These are phyloP conservation scores for Suillus decipiens DNA, from an alignment of 768 basidiomycete genomes.

Conservation along the genomic window DNA sequence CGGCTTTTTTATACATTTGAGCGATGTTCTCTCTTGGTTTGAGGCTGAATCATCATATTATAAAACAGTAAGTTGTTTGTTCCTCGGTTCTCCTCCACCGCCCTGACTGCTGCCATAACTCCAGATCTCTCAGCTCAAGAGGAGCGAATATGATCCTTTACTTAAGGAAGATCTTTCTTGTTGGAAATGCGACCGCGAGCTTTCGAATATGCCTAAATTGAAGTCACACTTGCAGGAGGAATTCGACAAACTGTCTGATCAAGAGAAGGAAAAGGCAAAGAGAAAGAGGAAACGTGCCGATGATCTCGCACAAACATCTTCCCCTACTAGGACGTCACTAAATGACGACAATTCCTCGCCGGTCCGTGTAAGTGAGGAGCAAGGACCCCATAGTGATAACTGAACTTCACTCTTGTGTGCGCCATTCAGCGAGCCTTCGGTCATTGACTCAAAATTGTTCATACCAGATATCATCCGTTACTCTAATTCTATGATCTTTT, in stretches of 20 bases:
- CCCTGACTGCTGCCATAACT: conserved; percentile 8
- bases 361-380: background rate
- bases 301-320: background rate
- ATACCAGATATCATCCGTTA: background rate
- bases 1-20: conserved; percentile 80
- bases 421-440: background rate
- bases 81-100: conserved; percentile 1
- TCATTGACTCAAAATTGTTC: background rate
- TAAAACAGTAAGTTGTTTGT: conserved; percentile 43
- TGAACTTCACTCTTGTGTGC: background rate
- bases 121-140: conserved; percentile 57
- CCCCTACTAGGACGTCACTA: too few relatives aligned
- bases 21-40: conserved; percentile 82
- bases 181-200: conserved; percentile 61
- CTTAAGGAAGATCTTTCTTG: conserved; percentile 71
- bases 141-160: conserved; percentile 58
- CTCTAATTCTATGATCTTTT: background rate
- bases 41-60: conserved; percentile 62
- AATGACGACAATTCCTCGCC: background rate
- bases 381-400: background rate
- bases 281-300: conserved; percentile 44
- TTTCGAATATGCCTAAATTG: conserved; percentile 73
- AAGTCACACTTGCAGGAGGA: conserved; percentile 78
- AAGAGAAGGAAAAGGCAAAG: conserved; percentile 42
- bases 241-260: conserved; percentile 53